These are phyloP conservation scores for Syncephalastrum sp. DNA, from an alignment of 371 early-diverging fungal species.

Conservation along the genomic window DNA sequence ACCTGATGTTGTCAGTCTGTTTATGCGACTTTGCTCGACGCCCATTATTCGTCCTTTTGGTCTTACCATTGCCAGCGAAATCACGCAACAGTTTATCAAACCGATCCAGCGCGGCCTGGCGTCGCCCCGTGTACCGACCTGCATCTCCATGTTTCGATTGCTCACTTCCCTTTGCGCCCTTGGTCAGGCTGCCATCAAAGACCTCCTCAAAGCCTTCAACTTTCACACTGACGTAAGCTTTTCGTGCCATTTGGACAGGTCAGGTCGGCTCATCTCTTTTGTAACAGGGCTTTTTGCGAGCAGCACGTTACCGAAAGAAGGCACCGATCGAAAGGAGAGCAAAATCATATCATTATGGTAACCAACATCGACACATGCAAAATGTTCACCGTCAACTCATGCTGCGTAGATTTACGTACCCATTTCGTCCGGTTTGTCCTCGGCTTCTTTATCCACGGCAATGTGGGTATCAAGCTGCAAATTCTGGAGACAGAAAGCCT, in stretches of 20 bases:
- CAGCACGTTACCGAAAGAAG: constrained; percentile 42
- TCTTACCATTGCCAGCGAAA: constrained; percentile 17
- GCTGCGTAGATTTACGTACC: constrained; percentile 51
- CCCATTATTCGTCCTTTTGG: constrained; percentile 49
- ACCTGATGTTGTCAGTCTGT: constrained; percentile 41
- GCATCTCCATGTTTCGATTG: constrained; percentile 38
- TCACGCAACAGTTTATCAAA: constrained; percentile 58
- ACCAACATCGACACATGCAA: background rate
- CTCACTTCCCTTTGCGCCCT: constrained; percentile 40
- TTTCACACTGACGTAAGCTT: constrained; percentile 43
- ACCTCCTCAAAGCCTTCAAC: constrained; percentile 42
- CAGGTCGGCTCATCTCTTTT: background rate
- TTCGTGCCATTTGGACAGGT: no score
- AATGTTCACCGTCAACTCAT: background rate
- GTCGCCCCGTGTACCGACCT: constrained; percentile 52
- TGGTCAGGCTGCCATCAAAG: constrained; percentile 35
- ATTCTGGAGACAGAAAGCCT: constrained; percentile 70
- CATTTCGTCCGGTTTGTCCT: constrained; percentile 74
- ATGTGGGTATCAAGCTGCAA: constrained; percentile 65
- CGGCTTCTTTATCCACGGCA: constrained; percentile 74
- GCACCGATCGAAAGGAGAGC: constrained; percentile 36
- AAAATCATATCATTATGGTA: constrained; percentile 43
- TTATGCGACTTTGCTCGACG: constrained; percentile 41
- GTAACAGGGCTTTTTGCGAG: constrained; percentile 39
- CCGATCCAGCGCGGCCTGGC: constrained; percentile 88